phyloP scores from a whole-genome alignment of 495 filamentous ascomycete species.

The Xylaria flabelliformis region DNA sequence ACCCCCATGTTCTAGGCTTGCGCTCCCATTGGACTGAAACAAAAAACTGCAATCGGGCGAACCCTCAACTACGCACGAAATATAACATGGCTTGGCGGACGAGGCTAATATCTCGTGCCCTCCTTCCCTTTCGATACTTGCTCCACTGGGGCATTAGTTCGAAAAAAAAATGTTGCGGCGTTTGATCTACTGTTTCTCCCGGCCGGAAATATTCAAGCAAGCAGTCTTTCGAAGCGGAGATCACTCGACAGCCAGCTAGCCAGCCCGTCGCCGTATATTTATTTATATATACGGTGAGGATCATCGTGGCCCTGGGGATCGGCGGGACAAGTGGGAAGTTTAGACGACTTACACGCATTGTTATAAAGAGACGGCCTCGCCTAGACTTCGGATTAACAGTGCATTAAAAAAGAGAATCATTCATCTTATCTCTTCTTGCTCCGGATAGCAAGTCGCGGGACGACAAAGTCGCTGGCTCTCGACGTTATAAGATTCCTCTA shows the following conservation, averaged over 20 bases:
- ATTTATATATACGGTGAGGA: conserved; percentile 18
- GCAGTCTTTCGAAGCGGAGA: conserved; percentile 4
- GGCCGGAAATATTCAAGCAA: neutral
- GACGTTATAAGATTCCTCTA: conserved; percentile 21
- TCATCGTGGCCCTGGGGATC: neutral
- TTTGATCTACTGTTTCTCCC: conserved; percentile 20
- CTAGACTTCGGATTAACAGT: conserved; percentile 1
- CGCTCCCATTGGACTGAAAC: conserved; percentile 10
- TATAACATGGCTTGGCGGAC: conserved; percentile 2
- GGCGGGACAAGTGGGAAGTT: neutral
- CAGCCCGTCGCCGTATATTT: neutral
- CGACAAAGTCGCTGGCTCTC: conserved; percentile 33
- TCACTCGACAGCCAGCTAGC: neutral
- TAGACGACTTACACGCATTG: neutral
- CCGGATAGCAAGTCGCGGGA: conserved; percentile 37
- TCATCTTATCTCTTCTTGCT: neutral
- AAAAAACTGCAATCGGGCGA: neutral
- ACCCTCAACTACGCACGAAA: neutral
- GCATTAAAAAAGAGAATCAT: neutral
- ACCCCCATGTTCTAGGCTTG: neutral
- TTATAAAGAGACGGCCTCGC: conserved; percentile 8
- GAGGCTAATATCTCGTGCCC: neutral
- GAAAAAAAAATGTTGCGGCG: conserved; percentile 11
- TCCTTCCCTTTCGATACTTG: conserved; percentile 12
- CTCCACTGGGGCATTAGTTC: conserved; percentile 10